phyloP scores from a whole-genome alignment of 1,139 yeast species.

The Meyerozyma smithsonii region DNA sequence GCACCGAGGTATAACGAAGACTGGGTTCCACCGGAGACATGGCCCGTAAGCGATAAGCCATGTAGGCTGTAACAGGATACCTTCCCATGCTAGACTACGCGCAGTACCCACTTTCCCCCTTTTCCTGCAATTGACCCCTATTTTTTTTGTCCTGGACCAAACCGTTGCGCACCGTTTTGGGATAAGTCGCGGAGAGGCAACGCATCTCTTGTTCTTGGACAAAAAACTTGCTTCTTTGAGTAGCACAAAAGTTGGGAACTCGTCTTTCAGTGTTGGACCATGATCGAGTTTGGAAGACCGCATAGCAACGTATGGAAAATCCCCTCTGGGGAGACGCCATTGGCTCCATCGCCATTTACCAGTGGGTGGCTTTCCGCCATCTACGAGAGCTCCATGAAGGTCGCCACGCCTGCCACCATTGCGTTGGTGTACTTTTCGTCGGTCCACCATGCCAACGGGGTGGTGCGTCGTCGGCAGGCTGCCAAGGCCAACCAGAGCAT shows the following conservation, averaged over 20 bases:
- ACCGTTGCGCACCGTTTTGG: not conserved
- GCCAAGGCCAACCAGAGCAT: constrained; percentile 18
- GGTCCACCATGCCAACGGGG: constrained; percentile 54
- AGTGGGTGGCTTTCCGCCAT: constrained; percentile 21
- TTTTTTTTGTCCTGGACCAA: not conserved
- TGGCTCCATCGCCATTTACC: constrained; percentile 36
- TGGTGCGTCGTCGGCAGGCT: constrained; percentile 33
- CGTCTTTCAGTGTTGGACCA: too few relatives aligned
- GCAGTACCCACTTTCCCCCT: too few relatives aligned
- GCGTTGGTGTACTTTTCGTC: constrained; percentile 56
- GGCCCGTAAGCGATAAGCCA: too few relatives aligned
- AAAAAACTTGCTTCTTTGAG: too few relatives aligned
- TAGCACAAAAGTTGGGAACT: too few relatives aligned
- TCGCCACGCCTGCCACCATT: constrained; percentile 51
- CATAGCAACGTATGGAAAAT: constrained; percentile 28
- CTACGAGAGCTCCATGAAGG: constrained; percentile 31
- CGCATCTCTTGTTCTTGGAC: not conserved
- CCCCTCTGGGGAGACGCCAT: constrained; percentile 28
- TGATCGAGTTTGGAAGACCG: constrained; percentile 37
- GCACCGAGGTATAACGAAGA: too few relatives aligned
- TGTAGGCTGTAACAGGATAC: too few relatives aligned
- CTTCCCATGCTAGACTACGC: too few relatives aligned
- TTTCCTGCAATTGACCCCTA: too few relatives aligned
- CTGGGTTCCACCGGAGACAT: too few relatives aligned
- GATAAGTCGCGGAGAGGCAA: not conserved